Conservation (phyloP, 495 filamentous ascomycete genomes). For the Aspergillus cavernicola region DNA sequence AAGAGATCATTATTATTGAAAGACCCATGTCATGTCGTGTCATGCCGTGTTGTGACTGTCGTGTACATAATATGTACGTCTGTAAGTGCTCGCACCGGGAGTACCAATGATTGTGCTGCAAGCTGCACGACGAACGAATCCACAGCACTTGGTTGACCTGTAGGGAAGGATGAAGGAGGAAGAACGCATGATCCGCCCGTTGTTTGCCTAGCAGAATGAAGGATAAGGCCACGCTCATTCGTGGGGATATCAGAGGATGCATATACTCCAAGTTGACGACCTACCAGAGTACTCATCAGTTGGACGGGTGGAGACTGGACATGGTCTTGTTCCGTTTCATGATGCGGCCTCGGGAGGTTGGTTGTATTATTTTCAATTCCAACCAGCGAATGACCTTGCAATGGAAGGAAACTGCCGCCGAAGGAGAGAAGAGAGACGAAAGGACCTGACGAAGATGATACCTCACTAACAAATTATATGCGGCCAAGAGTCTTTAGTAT, state of each 20-base stretch:
- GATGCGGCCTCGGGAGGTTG: background rate
- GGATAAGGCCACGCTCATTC: slow-evolving; percentile 2
- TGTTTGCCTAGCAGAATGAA: slow-evolving; percentile 2
- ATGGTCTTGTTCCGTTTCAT: background rate
- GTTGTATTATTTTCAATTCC: too few relatives aligned
- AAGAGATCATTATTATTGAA: background rate
- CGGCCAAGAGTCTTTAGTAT: too few relatives aligned
- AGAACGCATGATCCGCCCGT: slow-evolving; percentile 5
- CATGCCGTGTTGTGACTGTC: background rate
- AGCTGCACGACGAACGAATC: slow-evolving; percentile 9
- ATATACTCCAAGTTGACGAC: slow-evolving; percentile 1
- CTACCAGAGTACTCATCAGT: too few relatives aligned
- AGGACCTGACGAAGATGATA: too few relatives aligned
- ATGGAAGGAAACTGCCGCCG: too few relatives aligned
- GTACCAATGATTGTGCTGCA: background rate
- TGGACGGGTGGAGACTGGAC: too few relatives aligned
- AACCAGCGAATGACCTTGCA: background rate
- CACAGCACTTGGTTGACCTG: slow-evolving; percentile 1
- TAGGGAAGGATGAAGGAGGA: background rate
- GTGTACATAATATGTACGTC: background rate
- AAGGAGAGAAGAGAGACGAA: too few relatives aligned
- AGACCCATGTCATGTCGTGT: background rate
- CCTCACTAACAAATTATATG: too few relatives aligned
- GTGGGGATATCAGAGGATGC: slow-evolving; percentile 9
- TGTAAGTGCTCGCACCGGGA: slow-evolving; percentile 1